Evolutionary conservation across 495 filamentous ascomycete genomes (phyloP), one percentile per base, ranked within the genome.

Genomic region (Lentithecium fluviatile): DNA sequence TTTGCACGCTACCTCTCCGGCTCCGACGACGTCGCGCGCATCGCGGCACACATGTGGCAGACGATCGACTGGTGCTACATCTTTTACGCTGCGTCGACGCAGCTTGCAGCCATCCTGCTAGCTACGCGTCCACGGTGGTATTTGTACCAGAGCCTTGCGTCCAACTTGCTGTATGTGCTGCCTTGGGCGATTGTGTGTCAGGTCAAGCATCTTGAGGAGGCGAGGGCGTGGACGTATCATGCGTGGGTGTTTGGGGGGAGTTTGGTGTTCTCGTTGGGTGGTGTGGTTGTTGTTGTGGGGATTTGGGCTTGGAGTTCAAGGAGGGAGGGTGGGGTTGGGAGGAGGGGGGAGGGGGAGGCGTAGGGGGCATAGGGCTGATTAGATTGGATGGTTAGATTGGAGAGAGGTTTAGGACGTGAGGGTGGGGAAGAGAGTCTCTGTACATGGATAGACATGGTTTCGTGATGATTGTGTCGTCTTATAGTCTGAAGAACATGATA

Each of bases 41-140:
- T 89, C 13, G 83, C 85, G 5, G 78, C 76, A 21, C 75, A 83
- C 26, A 91, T 90, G 87, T 90, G 88, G 87, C 75, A 72, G 53
- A 85, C 76, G 2, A 83, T 85, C 40, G 84, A 87, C 65, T 87
- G 85, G 87, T 88, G 85, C 70, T 90, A 90, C 70, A 83, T 90
- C 51, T 85, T 89, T 70, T 90, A 88, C 64, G 87, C 83, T 0
- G 48, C 82, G 23, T 80, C 77, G 15, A 84, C 79, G n/a, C 86
- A 88, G 65, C 71, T 89, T 7, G 80, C 85, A 0, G 77, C 82
- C 1, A 77, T 90, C 6, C 73, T 90, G 1, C 75, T 89, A 2
- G 85, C 87, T 0, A 88, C 87, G 0, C 70, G 74, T 12, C 84
- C 87, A 5, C 76, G 75, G 15, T 89, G 85, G 85, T 90, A 86